Evolutionary conservation across 192 early-diverging fungal genomes (phyloP), one percentile per base, ranked within the genome.

Genomic region (Backusella mclennaniae): DNA sequence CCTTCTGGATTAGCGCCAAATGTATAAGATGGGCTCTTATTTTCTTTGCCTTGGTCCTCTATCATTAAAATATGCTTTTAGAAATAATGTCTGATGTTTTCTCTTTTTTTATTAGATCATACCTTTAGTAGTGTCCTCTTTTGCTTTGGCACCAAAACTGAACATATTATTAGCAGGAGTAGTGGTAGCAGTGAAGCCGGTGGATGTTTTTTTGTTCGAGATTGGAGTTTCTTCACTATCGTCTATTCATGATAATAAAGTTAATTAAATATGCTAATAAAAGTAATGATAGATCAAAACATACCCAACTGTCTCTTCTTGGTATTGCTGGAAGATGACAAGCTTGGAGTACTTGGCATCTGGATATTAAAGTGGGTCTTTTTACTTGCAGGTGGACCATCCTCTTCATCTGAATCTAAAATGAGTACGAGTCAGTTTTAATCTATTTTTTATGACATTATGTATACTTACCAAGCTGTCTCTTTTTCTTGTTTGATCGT

Each of bases 301-400:
- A 63, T 63, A 63, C 56, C 56, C 26, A 63, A n/a, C 26, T 63
- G 56, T 14, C 56, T 63, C 56, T 63, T 63, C 26, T 63, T 63
- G 26, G 23, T 63, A 23, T 12, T 63, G 23, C 23, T 63, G 4
- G 56, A 9, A n/a, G n/a, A 21, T 21, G 21, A 63, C 9, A 11
- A 4, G 12, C 56, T 63, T 29, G 56, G 23, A 29, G 56, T 11
- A 6, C 56, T 63, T 63, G 56, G 56, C 26, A 29, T 29, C 12
- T 23, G 11, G 23, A 63, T 26, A 23, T 9, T 29, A n/a, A 63
- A 63, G 6, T 49, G 46, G 23, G 23, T 4, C 0, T 63, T 63
- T 29, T 63, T 63, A 63, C 56, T 63, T 26, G 56, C 56, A 63
- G 56, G 26, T 63, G 56, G 56, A 14, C 56, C 12, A 63, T 26